phyloP scores from a whole-genome alignment of 1,139 yeast genomes.

The Blastobotrys buckinghamii region DNA sequence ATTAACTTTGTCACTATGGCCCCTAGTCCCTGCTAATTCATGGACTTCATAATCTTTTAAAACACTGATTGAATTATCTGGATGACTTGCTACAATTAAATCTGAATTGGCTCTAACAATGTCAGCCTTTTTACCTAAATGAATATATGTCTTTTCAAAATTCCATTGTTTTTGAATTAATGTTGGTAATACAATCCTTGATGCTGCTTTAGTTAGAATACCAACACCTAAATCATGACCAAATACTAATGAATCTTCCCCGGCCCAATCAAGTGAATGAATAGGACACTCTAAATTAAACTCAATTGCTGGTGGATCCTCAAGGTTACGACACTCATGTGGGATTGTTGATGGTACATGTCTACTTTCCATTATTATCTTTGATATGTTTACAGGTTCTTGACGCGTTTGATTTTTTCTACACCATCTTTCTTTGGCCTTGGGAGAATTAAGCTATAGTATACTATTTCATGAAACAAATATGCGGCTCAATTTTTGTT shows the following conservation, averaged over 20 bases:
- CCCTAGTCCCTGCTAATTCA: conserved; percentile 21
- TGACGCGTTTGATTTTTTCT: neutral
- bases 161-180: conserved; percentile 18
- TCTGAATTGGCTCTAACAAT: conserved; percentile 18
- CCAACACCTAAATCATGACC: conserved; percentile 27
- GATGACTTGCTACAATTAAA: conserved; percentile 25
- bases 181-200: conserved; percentile 10
- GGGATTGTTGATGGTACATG: conserved; percentile 16
- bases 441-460: neutral
- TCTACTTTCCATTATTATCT: neutral
- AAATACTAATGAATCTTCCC: conserved; percentile 20
- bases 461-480: neutral
- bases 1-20: conserved; percentile 29
- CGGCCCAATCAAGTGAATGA: conserved; percentile 23
- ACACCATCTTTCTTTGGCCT: neutral
- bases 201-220: conserved; percentile 14
- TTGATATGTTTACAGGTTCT: neutral
- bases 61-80: conserved; percentile 23
- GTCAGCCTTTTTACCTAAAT: conserved; percentile 22
- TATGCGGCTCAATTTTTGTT: neutral
- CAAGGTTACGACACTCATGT: conserved; percentile 13
- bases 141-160: conserved; percentile 14
- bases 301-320: conserved; percentile 19
- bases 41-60: conserved; percentile 11
- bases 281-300: conserved; percentile 19